These are phyloP conservation scores for apple (Malus domestica) DNA, from an alignment of 306 rosid genomes.

Conservation along the genomic window ASM211411v1 NC_041795.1:4134501-4135000, in stretches of 20 bases:
- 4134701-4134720: neutral
- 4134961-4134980: neutral
- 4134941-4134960: neutral
- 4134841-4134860: neutral
- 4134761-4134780: neutral
- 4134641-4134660: neutral
- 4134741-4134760: neutral
- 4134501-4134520: slow-evolving; percentile 86
- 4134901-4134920: neutral
- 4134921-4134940: neutral
- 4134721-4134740: neutral
- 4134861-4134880: neutral
- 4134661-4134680: neutral
- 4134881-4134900: neutral
- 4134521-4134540: slow-evolving; percentile 65
- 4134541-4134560: slow-evolving; percentile 53
- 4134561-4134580: neutral
- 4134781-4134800: neutral
- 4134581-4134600: neutral
- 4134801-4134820: neutral
- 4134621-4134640: neutral
- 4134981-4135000: neutral
- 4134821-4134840: neutral
- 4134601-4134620: neutral
- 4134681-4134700: neutral